Evolutionary conservation across 1,139 yeast species (phyloP), one percentile per base, ranked within the genome.

Genomic region (Geotrichum carabidarum): DNA sequence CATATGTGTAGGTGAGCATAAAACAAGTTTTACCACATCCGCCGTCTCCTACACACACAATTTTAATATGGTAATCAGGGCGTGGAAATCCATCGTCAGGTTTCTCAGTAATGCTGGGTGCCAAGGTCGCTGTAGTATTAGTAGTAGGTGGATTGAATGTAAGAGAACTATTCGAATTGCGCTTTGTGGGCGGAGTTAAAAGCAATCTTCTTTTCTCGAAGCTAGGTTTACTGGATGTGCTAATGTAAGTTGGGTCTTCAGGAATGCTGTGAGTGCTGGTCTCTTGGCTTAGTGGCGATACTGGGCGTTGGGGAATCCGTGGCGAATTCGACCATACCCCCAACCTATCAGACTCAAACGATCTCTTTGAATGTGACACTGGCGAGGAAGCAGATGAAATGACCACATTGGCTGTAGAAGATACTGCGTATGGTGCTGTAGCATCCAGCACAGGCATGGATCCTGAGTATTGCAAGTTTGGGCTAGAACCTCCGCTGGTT

Each of bases 1-100:
- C 90, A 61, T 84, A 83, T 3, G 91, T 81, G 66, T 87, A 93
- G n/a, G 91, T 80, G 34, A 86, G 85, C 57, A 91, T 72, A 59
- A 91, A 71, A 62, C 95, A 86, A 0, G 98, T 91, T 70, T 91
- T 91, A 35, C 98, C 98, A 67, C 96, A 87, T 12, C 94, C 95
- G 62, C 95, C 95, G 68, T 91, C 98, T 4, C 98, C 98, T 4
- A 91, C 96, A 51, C 67, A 62, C 22, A 89, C 91, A 18, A 90
- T 93, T 56, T 66, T 66, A 34, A 65, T 60, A 47, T 65, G 63
- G 49, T 62, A 58, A 54, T 64, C 68, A 7, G 63, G 56, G 9
- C 54, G 44, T 8, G 36, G 31, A 11, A 38, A 32, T 2, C 2
- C 12, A 11, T 49, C 47, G 14, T 9, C 18, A n/a, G 35, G 14